Evolutionary conservation across 306 rosid genomes (phyloP), one percentile per base, ranked within the genome.

Genomic region (Prunus persica): DNA sequence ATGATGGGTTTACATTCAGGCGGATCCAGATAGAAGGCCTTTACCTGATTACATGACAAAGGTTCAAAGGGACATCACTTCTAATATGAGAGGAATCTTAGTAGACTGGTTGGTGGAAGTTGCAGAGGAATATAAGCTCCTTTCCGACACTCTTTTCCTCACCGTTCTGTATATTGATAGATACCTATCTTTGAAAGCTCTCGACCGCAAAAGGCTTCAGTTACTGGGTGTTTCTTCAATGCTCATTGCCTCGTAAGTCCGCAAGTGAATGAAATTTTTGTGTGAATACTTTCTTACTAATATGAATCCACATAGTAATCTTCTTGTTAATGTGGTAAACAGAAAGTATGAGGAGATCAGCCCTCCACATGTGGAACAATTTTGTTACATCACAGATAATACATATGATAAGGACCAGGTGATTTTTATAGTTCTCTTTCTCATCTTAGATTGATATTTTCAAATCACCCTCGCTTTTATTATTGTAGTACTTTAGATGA

Each of bases 51-150:
- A 89, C 71, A 19, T 89, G 3, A 90, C 84, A 52, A 88, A 72
- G 65, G 82, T 90, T 81, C 97, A 95, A 89, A 87, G 51, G n/a
- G 97, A 92, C 54, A 24, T 95, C 34, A 86, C 84, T 82, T 84
- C 91, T 3, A 85, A 79, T 57, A 92, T 95, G 97, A 86, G 97
- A 51, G 96, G 92, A 55, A 74, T 89, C 34, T 64, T 95, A 69
- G 93, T 95, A 15, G 97, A 95, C 82, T 95, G 99, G 99, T 82
- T 95, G 76, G 93, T 95, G 16, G 96, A 92, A 57, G 97, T 95
- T 77, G 92, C 99, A 0, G 99, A 95, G 71, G 97, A 95, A 41
- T 90, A 90, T 67, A 88, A 87, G 63, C 97, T 95, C 43, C 84
- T 86, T 58, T 78, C 99, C 0, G 99, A 95, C 25, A 87, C 99